Evolutionary conservation across 805 yeast species (phyloP).

Genomic region (Cyberlindnera mississippiensis): DNA sequence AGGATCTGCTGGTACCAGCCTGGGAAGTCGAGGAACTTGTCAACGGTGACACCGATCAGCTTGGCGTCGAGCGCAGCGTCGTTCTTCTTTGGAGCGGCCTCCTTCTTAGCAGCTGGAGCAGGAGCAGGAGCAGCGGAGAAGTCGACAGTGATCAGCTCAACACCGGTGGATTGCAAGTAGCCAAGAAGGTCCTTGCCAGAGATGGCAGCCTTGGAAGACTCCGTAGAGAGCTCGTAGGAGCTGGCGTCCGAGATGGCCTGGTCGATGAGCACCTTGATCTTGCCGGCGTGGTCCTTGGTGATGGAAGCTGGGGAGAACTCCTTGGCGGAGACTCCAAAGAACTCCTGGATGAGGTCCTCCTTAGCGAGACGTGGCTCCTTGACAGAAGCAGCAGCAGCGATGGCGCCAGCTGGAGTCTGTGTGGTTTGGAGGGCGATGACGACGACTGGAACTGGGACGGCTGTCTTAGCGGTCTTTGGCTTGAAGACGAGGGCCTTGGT

Average conservation of each 20-base stretch:
- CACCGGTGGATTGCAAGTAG: constrained; percentile 47
- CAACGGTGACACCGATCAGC: constrained; percentile 92
- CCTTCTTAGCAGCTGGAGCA: constrained; percentile 26
- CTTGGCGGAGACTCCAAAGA: constrained; percentile 54
- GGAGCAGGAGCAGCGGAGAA: constrained; percentile 38
- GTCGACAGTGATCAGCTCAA: constrained; percentile 54
- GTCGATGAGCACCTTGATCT: constrained; percentile 59
- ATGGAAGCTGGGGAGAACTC: constrained; percentile 57
- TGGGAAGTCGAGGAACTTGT: constrained; percentile 87
- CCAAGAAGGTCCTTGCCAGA: constrained; percentile 44
- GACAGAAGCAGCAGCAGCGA: constrained; percentile 64
- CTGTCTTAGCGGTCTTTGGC: constrained; percentile 85
- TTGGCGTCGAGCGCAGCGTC: constrained; percentile 75
- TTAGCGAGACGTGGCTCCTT: constrained; percentile 89
- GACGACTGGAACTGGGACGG: constrained; percentile 72
- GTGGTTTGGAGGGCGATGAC: constrained; percentile 73
- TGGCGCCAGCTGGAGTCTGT: constrained; percentile 58
- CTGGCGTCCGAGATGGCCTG: constrained; percentile 34
- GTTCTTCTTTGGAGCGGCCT: constrained; percentile 28
- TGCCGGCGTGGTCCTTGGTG: constrained; percentile 45
- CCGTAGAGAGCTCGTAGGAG: constrained; percentile 42
- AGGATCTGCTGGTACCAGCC: constrained; percentile 97
- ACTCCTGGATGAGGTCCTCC: constrained; percentile 67
- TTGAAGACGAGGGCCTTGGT: constrained; percentile 82
- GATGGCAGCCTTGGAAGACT: constrained; percentile 47